Evolutionary conservation across 129 eudicot species (phyloP).

Genomic region (Erigeron canadensis): DNA sequence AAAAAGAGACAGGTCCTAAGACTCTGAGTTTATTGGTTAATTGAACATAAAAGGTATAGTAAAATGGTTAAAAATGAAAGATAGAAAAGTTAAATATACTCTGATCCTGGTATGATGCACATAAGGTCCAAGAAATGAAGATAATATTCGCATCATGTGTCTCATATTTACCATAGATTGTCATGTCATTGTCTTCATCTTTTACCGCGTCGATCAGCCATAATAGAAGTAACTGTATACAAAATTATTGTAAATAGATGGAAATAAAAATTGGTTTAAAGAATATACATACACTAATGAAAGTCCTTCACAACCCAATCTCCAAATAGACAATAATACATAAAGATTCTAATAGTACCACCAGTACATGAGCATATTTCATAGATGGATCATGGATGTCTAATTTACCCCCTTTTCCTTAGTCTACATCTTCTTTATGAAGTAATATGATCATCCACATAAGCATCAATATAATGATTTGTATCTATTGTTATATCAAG

Average conservation of each 20-base stretch:
- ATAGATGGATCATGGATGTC: too few relatives aligned
- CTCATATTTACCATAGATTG: slow-evolving; percentile 20
- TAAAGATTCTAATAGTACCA: slow-evolving; percentile 24
- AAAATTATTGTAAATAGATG: not conserved
- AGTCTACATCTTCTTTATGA: too few relatives aligned
- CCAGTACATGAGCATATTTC: slow-evolving; percentile 12
- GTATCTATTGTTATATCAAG: slow-evolving; percentile 24
- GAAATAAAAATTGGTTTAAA: not conserved
- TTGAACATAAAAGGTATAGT: not conserved
- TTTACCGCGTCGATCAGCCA: slow-evolving; percentile 5
- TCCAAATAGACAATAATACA: slow-evolving; percentile 8
- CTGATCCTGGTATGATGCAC: not conserved
- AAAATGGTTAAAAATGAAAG: too few relatives aligned
- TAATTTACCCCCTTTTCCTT: too few relatives aligned
- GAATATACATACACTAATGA: not conserved
- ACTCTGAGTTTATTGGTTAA: too few relatives aligned
- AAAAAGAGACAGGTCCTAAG: too few relatives aligned
- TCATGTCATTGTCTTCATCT: slow-evolving; percentile 13
- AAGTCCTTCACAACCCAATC: not conserved
- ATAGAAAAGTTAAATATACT: too few relatives aligned
- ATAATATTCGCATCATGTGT: slow-evolving; percentile 19
- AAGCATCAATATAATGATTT: slow-evolving; percentile 21
- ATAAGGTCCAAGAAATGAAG: slow-evolving; percentile 8
- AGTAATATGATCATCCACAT: slow-evolving; percentile 15
- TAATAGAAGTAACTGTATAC: not conserved